Evolutionary conservation across 768 basidiomycete species (phyloP).

Genomic region (Leccinum longicurvipes): DNA sequence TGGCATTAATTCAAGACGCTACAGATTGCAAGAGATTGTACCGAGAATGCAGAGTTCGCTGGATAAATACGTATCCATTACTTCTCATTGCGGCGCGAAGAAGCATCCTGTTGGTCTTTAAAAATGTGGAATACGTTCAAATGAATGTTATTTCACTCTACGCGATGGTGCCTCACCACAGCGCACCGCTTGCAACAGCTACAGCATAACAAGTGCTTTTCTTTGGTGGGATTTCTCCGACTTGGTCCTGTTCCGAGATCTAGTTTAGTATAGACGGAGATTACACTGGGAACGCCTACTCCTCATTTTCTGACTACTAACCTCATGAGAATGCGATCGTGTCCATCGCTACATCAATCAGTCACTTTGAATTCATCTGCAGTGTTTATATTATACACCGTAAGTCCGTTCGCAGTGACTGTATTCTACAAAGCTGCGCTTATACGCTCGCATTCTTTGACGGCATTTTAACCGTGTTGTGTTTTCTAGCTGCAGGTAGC

Average conservation of each 20-base stretch:
- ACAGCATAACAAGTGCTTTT: background rate
- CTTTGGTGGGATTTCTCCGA: background rate
- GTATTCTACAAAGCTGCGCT: too few relatives aligned
- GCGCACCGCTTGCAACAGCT: background rate
- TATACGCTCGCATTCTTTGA: background rate
- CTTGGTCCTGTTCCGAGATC: background rate
- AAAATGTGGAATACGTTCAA: slow-evolving; percentile 18
- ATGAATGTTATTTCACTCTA: slow-evolving; percentile 12
- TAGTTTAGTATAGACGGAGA: slow-evolving; percentile 15
- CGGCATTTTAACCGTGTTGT: background rate
- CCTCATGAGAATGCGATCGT: background rate
- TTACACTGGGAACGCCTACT: slow-evolving; percentile 15
- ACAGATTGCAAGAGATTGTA: slow-evolving; percentile 66
- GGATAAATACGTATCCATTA: slow-evolving; percentile 33
- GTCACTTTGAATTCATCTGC: background rate
- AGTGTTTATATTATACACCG: background rate
- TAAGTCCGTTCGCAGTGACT: background rate
- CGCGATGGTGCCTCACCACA: background rate
- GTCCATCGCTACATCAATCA: background rate
- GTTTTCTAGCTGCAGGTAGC: too few relatives aligned
- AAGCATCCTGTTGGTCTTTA: slow-evolving; percentile 11
- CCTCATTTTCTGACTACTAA: background rate
- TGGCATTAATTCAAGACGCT: slow-evolving; percentile 5
- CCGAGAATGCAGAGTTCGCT: slow-evolving; percentile 51
- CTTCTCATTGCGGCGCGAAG: slow-evolving; percentile 5